Percentiles rank a stretch among this genome's conserved stretches.
Conservation (phyloP, 306 rosid species). For the Dryas drummondii region DNA sequence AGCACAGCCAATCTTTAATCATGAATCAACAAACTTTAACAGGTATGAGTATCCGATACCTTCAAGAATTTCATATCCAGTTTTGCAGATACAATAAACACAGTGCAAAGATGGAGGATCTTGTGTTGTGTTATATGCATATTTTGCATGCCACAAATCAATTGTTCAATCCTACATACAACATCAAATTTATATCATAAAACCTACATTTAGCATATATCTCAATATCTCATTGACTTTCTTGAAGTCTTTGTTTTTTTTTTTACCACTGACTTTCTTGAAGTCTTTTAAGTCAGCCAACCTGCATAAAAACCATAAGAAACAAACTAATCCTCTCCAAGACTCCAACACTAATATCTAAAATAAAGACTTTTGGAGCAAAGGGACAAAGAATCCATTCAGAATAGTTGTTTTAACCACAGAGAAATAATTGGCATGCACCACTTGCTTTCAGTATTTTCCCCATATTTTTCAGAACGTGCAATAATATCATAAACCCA, state of each 20-base stretch:
- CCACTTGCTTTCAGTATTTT: conserved; percentile 90
- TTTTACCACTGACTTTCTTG: conserved; percentile 74
- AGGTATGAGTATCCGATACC: neutral
- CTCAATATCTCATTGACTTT: no score
- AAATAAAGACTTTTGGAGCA: neutral
- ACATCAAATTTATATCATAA: neutral
- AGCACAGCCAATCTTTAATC: neutral
- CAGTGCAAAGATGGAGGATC: neutral
- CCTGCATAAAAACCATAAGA: conserved; percentile 48
- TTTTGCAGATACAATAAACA: neutral
- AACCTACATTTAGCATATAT: conserved; percentile 88
- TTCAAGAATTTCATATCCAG: neutral
- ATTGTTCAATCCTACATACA: neutral
- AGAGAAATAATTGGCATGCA: conserved; percentile 52
- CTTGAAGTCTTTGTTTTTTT: no score
- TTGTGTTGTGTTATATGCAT: neutral
- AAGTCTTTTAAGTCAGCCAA: conserved; percentile 92
- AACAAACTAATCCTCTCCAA: neutral
- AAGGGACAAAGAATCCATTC: conserved; percentile 35
- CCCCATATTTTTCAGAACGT: conserved; percentile 91
- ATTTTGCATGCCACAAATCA: neutral
- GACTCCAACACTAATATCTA: conserved; percentile 1
- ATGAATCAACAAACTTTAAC: neutral
- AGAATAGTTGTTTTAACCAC: conserved; percentile 94
- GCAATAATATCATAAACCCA: conserved; percentile 5